phyloP scores from a whole-genome alignment of 2,329 filamentous ascomycete species.

The Penicillium sp. region DNA sequence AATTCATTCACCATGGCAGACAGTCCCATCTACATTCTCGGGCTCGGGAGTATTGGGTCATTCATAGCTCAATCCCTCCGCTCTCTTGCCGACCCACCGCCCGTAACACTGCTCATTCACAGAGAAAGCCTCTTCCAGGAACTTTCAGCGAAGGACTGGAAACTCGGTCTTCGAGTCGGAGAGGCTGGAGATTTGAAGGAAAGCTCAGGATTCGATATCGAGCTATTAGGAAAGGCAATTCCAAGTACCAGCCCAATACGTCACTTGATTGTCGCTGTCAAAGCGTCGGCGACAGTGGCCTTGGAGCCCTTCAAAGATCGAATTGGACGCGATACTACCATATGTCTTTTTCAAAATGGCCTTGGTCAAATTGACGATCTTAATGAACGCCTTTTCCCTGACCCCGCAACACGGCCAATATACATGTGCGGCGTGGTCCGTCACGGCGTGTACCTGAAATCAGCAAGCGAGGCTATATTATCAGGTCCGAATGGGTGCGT shows the following conservation, averaged over 20 bases:
- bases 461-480: constrained; percentile 13
- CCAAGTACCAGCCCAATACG: constrained; percentile 9
- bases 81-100: constrained; percentile 15
- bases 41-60: constrained; percentile 23
- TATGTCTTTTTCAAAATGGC: constrained; percentile 20
- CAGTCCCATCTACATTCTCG: constrained; percentile 15
- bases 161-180: constrained; percentile 12
- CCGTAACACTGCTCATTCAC: constrained; percentile 21
- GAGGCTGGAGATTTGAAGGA: constrained; percentile 10
- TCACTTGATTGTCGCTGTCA: constrained; percentile 18
- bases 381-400: constrained; percentile 9
- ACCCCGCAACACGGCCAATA: constrained; percentile 5
- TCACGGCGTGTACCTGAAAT: constrained; percentile 16
- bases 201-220: constrained; percentile 6
- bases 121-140: constrained; percentile 18
- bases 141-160: constrained; percentile 12
- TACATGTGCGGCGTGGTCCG: constrained; percentile 19
- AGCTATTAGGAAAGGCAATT: constrained; percentile 3
- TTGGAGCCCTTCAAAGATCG: constrained; percentile 16
- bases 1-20: constrained; percentile 4
- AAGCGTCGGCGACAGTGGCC: constrained; percentile 17
- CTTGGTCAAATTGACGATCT: constrained; percentile 18
- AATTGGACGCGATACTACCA: constrained; percentile 12
- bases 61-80: constrained; percentile 22
- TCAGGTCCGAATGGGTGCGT: constrained; percentile 13